phyloP scores from a whole-genome alignment of 805 yeast genomes.

The Zygotorulaspora chibaensis region DNA sequence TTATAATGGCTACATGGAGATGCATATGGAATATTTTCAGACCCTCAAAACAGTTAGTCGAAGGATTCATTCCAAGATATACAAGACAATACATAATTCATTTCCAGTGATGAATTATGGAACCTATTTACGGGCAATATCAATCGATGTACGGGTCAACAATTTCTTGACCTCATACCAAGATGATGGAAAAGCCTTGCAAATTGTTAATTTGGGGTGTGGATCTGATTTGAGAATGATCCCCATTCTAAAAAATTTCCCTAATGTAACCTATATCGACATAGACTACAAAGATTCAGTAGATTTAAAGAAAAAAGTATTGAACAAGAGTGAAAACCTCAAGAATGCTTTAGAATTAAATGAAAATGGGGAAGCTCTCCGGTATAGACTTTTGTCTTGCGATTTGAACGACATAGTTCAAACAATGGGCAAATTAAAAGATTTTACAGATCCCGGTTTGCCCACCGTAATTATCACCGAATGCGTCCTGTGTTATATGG shows the following conservation, averaged over 20 bases:
- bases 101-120: constrained; percentile 70
- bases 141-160: constrained; percentile 46
- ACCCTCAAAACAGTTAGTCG: constrained; percentile 19
- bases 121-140: constrained; percentile 55
- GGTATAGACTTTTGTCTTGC: constrained; percentile 30
- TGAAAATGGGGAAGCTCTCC: constrained; percentile 25
- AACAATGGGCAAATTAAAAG: constrained; percentile 27
- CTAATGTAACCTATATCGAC: constrained; percentile 41
- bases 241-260: constrained; percentile 31
- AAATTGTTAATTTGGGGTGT: constrained; percentile 63
- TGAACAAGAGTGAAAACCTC: constrained; percentile 11
- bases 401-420: constrained; percentile 34
- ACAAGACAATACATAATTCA: constrained; percentile 31
- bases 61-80: constrained; percentile 20
- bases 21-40: constrained; percentile 24
- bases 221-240: constrained; percentile 60
- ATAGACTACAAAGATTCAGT: constrained; percentile 48
- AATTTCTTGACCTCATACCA: constrained; percentile 35
- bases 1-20: constrained; percentile 15
- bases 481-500: constrained; percentile 53
- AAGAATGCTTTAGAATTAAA: constrained; percentile 5
- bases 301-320: constrained; percentile 38
- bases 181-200: constrained; percentile 30
- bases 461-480: constrained; percentile 56
- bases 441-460: constrained; percentile 12